Evolutionary conservation across 805 yeast species (phyloP).

Genomic region (Candida pseudofarinosa): DNA sequence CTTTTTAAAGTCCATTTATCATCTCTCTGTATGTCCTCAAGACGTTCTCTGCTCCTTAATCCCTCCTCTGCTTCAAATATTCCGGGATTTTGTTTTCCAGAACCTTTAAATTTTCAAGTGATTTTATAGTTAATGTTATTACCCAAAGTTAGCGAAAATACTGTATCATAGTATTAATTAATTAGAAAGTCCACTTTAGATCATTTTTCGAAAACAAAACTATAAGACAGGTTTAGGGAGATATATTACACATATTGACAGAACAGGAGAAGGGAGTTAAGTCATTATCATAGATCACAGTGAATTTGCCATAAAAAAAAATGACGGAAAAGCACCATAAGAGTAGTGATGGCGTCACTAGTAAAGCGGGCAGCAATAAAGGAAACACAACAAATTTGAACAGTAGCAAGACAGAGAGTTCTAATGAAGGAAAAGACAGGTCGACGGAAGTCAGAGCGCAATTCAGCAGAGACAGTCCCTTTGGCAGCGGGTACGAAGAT

Average conservation of each 20-base stretch:
- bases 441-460: slow-evolving; percentile 25
- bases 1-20: slow-evolving; percentile 45
- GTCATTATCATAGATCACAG: not conserved
- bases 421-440: slow-evolving; percentile 5
- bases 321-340: slow-evolving; percentile 1
- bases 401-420: not conserved
- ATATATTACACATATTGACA: not conserved
- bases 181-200: not conserved
- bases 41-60: too few species aligned
- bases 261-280: not conserved
- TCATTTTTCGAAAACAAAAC: not conserved
- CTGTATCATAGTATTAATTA: not conserved
- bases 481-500: slow-evolving; percentile 5
- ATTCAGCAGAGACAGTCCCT: slow-evolving; percentile 13
- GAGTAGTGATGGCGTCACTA: not conserved
- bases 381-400: not conserved
- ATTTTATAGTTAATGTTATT: too few species aligned
- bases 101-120: not conserved
- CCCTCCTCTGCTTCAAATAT: too few species aligned
- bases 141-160: not conserved
- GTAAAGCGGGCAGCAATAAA: not conserved
- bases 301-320: not conserved
- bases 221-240: not conserved
- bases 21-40: not conserved
- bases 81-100: too few species aligned